Percentiles rank a stretch among this genome's conserved stretches.
Evolutionary conservation across 768 basidiomycete genomes (phyloP).

Genomic region (Leccinellum luteum): DNA sequence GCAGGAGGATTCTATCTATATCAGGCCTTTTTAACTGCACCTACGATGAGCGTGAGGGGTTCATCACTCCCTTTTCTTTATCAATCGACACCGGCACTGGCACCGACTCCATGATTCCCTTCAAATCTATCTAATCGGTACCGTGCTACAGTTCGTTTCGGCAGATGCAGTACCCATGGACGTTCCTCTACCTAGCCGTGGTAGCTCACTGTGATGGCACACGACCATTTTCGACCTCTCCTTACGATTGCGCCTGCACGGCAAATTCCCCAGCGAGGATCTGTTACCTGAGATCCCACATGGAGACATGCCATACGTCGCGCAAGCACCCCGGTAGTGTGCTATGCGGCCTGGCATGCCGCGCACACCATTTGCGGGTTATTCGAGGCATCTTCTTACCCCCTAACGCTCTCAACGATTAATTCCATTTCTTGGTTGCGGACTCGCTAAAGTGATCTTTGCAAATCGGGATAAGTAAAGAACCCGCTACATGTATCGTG

Average conservation of each 20-base stretch:
- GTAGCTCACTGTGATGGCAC: conserved; percentile 53
- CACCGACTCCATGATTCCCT: conserved; percentile 52
- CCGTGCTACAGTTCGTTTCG: conserved; percentile 59
- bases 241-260: not conserved
- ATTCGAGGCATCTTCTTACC: conserved; percentile 44
- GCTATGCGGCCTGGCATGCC: conserved; percentile 76
- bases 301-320: conserved; percentile 85
- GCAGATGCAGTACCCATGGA: conserved; percentile 82
- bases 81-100: conserved; percentile 68
- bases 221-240: conserved; percentile 1
- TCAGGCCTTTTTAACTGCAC: conserved; percentile 41
- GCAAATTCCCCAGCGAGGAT: conserved; percentile 10
- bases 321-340: conserved; percentile 62
- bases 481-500: conserved; percentile 39
- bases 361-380: conserved; percentile 52
- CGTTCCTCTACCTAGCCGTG: conserved; percentile 75
- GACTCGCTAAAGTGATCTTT: conserved; percentile 64
- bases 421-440: conserved; percentile 50
- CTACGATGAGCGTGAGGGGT: conserved; percentile 37
- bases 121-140: conserved; percentile 52
- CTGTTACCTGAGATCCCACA: conserved; percentile 65
- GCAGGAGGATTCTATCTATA: conserved; percentile 61
- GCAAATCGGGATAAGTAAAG: conserved; percentile 50
- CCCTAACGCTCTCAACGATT: conserved; percentile 54
- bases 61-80: conserved; percentile 78